Base-by-base conservation (phyloP, 805 yeast species). In the Hanseniaspora meyeri region DNA sequence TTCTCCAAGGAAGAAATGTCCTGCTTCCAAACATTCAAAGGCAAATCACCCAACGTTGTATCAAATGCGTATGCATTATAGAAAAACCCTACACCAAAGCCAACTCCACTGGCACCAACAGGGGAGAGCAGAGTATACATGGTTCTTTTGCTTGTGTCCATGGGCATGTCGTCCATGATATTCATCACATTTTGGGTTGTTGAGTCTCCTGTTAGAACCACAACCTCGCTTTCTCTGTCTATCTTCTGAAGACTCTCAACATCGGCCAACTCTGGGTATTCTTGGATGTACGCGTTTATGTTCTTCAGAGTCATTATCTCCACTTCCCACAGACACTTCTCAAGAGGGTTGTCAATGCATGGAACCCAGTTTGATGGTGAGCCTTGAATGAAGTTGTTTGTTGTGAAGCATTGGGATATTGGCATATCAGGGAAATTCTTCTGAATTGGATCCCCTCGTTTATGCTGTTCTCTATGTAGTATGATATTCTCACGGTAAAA, bases 361-460 rank as follows among this genome's bases (percentile, higher is more conserved):
- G 99, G 99, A 50, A 93, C 85, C 99, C 99, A 93, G n/a, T 89
- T 84, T 2, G 96, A 87, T 0, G 97, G 86, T 16, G 93, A 80
- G 3, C 85, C 76, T 17, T 88, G 87, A 47, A 83, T 69, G 32
- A 87, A 89, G 4, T 87, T 76, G 64, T 91, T 90, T 1, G 80
- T 74, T 0, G 97, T 91, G 68, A 85, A 89, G 1, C 87, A 95
- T 64, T 84, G 93, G 95, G 96, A 88, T 49, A 71, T 69, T 38
- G 43, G 72, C 68, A 67, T 17, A 74, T 69, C 58, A 74, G 66
- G 60, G 74, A 31, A 64, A 63, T 19, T 68, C 54, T 8, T 73
- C 1, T 82, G 72, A 76, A 81, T 66, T 93, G 93, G 51, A 77
- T 75, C 16, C 93, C 68, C 9, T 97, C 97, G 58, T 81, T 79